phyloP scores from a whole-genome alignment of 305 asterid genomes.

The Fraxinus floribunda region DNA sequence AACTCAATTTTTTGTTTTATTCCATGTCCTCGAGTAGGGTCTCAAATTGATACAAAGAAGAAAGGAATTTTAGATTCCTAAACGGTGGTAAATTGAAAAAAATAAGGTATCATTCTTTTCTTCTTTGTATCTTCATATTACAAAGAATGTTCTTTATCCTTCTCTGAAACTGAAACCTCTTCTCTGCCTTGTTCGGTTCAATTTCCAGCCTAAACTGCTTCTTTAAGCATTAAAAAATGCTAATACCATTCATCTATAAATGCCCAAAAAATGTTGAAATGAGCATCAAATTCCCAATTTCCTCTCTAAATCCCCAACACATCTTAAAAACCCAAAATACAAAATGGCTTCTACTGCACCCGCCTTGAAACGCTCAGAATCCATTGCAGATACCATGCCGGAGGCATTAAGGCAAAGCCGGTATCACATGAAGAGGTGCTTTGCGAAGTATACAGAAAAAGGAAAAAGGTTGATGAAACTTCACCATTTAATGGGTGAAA shows the following conservation, averaged over 20 bases:
- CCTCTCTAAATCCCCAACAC: slow-evolving; percentile 2
- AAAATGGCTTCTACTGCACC: slow-evolving; percentile 50
- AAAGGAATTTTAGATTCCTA: slow-evolving; percentile 34
- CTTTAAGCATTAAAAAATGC: background rate
- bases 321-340: background rate
- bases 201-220: slow-evolving; percentile 17
- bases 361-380: slow-evolving; percentile 60
- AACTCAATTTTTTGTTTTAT: too few relatives aligned
- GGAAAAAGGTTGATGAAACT: slow-evolving; percentile 75
- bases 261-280: slow-evolving; percentile 22
- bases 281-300: slow-evolving; percentile 14
- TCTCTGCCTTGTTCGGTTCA: slow-evolving; percentile 23
- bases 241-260: slow-evolving; percentile 39
- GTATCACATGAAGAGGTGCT: slow-evolving; percentile 87
- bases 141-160: slow-evolving; percentile 49
- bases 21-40: too few relatives aligned
- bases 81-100: background rate
- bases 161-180: background rate
- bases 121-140: slow-evolving; percentile 27
- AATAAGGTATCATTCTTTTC: slow-evolving; percentile 61
- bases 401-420: slow-evolving; percentile 86
- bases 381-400: slow-evolving; percentile 77
- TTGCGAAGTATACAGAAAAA: slow-evolving; percentile 61
- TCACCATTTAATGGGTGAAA: slow-evolving; percentile 64
- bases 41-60: slow-evolving; percentile 12